Base-by-base conservation (phyloP, 352 stramenopile genomes). In the Aphanomyces euteiches region DNA sequence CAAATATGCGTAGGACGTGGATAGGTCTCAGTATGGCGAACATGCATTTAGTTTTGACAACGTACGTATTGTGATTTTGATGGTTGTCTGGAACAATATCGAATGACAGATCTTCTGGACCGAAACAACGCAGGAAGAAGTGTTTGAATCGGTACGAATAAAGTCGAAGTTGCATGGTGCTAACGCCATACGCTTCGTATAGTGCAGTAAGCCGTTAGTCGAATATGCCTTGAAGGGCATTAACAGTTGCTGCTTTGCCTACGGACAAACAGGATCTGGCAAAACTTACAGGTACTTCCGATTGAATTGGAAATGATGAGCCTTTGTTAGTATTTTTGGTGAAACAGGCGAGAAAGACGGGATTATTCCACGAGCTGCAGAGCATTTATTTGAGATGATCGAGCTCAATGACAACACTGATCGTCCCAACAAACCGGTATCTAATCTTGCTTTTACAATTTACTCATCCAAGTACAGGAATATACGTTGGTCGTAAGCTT, bases 161-260 rank as follows among this genome's bases (percentile, higher is more conserved):
- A 28, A 28, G 28, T 28, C 28, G 28, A 0, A 28, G 28, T 28
- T 28, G 28, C 28, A 28, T 28, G 28, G 28, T 28, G 2, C 28
- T 28, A 28, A 28, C 28, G 19, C 47, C 47, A 50, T 37, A 7
- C 56, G 43, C 17, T 67, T 64, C 3, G 1, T 54, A 5, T 63
- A 94, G 86, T 89, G 84, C 1, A 94, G 86, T 57, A 92, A 94
- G 57, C 79, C 78, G 7, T 79, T 97, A 37, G 88, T 98, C 4
- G 89, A 97, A 64, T 95, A 97, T 56, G 84, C 90, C 5, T 71
- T 98, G 72, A 88, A 89, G 58, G 93, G 92, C 36, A 97, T 96
- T 79, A 97, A 98, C 72, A 93, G 88, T 47, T 98, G 93, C 74
- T 97, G 90, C 69, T 98, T 98, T 74, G 93, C 93, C 7, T 97